These are phyloP conservation scores for Amoeboaphelidium protococcarum DNA, from an alignment of 371 early-diverging fungal species.

Conservation along the genomic window DNA sequence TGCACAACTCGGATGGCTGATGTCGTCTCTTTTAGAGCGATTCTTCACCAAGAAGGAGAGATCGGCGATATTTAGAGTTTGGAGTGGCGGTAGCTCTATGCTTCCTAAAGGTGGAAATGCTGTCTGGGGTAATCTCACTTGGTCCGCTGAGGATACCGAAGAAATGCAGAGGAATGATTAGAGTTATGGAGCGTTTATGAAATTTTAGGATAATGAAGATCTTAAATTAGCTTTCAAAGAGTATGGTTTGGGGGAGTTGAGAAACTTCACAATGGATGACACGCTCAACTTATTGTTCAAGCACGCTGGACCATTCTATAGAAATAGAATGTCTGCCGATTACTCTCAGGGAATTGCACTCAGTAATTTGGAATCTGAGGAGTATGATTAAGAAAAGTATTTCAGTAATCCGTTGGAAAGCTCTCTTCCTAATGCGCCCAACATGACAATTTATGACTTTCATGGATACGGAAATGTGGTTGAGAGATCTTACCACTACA, in stretches of 20 bases:
- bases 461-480: constrained; percentile 56
- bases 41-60: constrained; percentile 56
- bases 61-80: constrained; percentile 45
- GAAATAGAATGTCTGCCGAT: background rate
- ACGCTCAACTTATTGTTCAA: background rate
- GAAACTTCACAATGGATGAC: background rate
- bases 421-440: constrained; percentile 39
- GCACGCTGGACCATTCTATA: background rate
- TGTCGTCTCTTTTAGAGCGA: constrained; percentile 48
- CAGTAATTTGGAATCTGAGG: constrained; percentile 2
- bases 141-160: constrained; percentile 5
- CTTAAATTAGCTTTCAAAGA: no score
- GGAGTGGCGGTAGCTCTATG: constrained; percentile 47
- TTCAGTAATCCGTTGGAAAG: constrained; percentile 73
- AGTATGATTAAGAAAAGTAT: constrained; percentile 22
- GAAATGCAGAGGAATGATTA: constrained; percentile 6
- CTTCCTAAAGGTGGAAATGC: constrained; percentile 62
- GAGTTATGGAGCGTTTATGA: background rate
- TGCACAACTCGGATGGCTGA: constrained; percentile 45
- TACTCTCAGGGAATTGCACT: background rate
- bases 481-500: constrained; percentile 49
- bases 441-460: constrained; percentile 41
- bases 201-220: background rate
- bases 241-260: background rate
- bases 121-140: constrained; percentile 35